Percentiles rank a stretch among this genome's conserved stretches.
Conservation (phyloP, 2,329 filamentous ascomycete species). For the Microdochium trichocladiopsis region DNA sequence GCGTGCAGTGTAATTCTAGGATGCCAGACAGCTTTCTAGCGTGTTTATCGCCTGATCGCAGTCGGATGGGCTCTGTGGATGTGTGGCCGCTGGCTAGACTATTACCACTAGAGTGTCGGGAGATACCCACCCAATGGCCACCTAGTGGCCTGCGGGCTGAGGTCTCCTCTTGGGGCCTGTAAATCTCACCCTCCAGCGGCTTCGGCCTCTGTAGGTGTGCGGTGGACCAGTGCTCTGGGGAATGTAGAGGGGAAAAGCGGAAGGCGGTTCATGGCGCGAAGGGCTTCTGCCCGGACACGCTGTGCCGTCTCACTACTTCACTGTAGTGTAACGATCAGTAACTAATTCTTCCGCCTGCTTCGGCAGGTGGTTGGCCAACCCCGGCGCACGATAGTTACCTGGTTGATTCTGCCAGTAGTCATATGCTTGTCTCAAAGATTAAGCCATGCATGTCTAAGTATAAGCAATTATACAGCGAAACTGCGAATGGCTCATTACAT, state of each 20-base stretch:
- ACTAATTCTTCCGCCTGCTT: slow-evolving; percentile 7
- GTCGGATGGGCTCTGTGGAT: slow-evolving; percentile 1
- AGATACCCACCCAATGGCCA: slow-evolving; percentile 6
- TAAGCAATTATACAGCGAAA: slow-evolving; percentile 34
- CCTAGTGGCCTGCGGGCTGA: slow-evolving; percentile 1
- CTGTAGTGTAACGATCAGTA: slow-evolving; percentile 5
- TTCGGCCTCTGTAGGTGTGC: neutral
- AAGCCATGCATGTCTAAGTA: slow-evolving; percentile 37
- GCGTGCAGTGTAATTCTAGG: neutral
- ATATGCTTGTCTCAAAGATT: slow-evolving; percentile 38
- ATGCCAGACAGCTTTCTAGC: neutral
- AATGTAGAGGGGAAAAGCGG: slow-evolving; percentile 11
- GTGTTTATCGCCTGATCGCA: neutral
- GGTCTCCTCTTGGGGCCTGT: slow-evolving; percentile 7
- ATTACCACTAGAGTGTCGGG: slow-evolving; percentile 5
- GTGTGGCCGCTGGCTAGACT: slow-evolving; percentile 6
- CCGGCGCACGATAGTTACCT: slow-evolving; percentile 11
- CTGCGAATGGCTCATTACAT: slow-evolving; percentile 39
- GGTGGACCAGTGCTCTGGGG: slow-evolving; percentile 7
- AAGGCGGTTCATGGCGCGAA: slow-evolving; percentile 3
- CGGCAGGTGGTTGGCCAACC: slow-evolving; percentile 5
- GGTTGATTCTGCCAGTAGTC: slow-evolving; percentile 27
- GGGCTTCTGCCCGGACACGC: slow-evolving; percentile 3
- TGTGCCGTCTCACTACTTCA: slow-evolving; percentile 1
- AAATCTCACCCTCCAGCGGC: neutral